A percentile compares a stretch with the other conserved stretches of the same genome.
Evolutionary conservation across 495 filamentous ascomycete genomes (phyloP).

Genomic region (Lichina pygmaea): DNA sequence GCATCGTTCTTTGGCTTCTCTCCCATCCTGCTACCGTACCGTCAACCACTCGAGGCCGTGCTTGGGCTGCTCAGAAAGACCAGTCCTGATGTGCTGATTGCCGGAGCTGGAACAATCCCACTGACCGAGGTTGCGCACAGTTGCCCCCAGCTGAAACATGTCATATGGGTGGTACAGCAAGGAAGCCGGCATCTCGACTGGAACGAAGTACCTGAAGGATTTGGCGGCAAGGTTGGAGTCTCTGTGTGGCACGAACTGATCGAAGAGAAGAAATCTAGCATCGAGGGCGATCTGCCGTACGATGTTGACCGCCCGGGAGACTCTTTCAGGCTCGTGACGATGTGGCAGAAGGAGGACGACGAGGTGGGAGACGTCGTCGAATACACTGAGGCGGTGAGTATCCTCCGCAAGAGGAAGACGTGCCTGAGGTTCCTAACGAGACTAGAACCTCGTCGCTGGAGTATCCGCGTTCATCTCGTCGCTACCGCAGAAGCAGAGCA

Average conservation of each 20-base stretch:
- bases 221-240: conserved; percentile 42
- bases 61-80: conserved; percentile 40
- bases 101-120: conserved; percentile 67
- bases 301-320: conserved; percentile 3
- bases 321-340: conserved; percentile 9
- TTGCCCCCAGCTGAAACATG: conserved; percentile 41
- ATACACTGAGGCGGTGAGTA: conserved; percentile 35
- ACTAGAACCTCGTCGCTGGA: conserved; percentile 49
- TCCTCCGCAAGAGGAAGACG: not conserved
- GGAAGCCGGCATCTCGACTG: conserved; percentile 82
- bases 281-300: conserved; percentile 21
- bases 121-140: conserved; percentile 40
- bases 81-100: conserved; percentile 55
- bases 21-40: conserved; percentile 61
- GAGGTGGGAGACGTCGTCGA: conserved; percentile 39
- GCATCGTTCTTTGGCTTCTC: conserved; percentile 61
- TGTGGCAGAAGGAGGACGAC: conserved; percentile 13
- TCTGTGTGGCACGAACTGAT: conserved; percentile 73
- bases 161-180: conserved; percentile 83
- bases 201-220: conserved; percentile 53
- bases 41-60: conserved; percentile 21
- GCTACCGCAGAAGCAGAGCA: conserved; percentile 43
- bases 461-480: conserved; percentile 50
- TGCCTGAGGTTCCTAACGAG: not conserved
- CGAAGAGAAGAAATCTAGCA: conserved; percentile 25